A percentile compares a stretch with the other conserved stretches of the same genome.
Conservation (phyloP, 768 basidiomycete species). For the Fomitopsis serialis region DNA sequence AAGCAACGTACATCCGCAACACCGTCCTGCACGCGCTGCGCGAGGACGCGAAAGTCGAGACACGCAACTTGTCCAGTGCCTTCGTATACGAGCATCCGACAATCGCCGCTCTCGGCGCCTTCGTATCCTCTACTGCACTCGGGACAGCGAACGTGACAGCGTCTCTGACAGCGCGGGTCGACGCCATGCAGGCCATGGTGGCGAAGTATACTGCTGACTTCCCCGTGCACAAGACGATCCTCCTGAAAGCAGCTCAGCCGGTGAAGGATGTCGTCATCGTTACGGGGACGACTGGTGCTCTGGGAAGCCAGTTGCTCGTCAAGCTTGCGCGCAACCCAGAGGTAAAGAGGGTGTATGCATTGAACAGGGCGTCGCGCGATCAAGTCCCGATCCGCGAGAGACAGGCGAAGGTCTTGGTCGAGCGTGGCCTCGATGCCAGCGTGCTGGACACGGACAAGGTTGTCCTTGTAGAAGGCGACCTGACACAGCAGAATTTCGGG, state of each 20-base stretch:
- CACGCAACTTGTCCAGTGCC: not conserved
- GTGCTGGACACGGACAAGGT: conserved; percentile 13
- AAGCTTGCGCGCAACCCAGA: conserved; percentile 14
- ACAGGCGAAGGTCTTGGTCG: conserved; percentile 11
- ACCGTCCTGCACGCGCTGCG: conserved; percentile 22
- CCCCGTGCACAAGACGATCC: not conserved
- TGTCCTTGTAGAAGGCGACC: conserved; percentile 14
- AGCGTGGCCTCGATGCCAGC: conserved; percentile 11
- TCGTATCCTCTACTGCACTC: not conserved
- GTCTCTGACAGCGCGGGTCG: conserved; percentile 10
- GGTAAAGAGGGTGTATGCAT: conserved; percentile 20
- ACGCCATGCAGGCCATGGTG: conserved; percentile 33
- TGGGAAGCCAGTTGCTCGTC: conserved; percentile 24
- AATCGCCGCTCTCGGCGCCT: not conserved
- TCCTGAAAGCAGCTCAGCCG: not conserved
- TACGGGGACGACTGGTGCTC: conserved; percentile 29
- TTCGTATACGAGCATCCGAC: conserved; percentile 1
- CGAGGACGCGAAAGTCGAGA: not conserved
- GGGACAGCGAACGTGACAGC: conserved; percentile 10
- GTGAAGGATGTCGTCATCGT: conserved; percentile 21
- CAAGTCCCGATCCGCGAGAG: conserved; percentile 6
- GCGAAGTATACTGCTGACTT: conserved; percentile 30
- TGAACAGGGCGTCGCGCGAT: conserved; percentile 14
- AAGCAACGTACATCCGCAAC: conserved; percentile 29
- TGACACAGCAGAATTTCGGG: conserved; percentile 13